These are phyloP conservation scores for Cladosporium sp. DNA, from an alignment of 2,329 filamentous ascomycete genomes.

Conservation along the genomic window DNA sequence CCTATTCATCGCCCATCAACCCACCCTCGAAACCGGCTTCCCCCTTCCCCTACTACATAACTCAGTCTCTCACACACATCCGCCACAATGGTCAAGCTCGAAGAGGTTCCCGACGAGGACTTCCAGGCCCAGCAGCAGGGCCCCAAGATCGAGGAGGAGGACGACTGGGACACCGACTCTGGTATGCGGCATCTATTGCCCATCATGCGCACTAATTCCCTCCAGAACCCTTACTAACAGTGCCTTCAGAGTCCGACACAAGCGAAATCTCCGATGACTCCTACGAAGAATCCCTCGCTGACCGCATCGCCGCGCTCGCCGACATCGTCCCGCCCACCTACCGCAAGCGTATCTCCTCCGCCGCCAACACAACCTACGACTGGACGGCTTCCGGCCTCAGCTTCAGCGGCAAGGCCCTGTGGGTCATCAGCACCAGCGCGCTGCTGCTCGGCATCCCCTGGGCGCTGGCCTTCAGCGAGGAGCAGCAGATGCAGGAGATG, in stretches of 20 bases:
- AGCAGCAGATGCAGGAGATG: slow-evolving; percentile 95
- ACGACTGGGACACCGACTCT: slow-evolving; percentile 85
- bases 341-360: slow-evolving; percentile 36
- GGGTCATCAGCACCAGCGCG: slow-evolving; percentile 84
- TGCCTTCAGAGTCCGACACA: slow-evolving; percentile 55
- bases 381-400: slow-evolving; percentile 56
- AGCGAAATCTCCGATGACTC: slow-evolving; percentile 58
- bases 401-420: slow-evolving; percentile 80
- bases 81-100: slow-evolving; percentile 82
- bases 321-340: slow-evolving; percentile 41
- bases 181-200: slow-evolving; percentile 50
- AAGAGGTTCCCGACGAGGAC: slow-evolving; percentile 94
- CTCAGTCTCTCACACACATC: neutral
- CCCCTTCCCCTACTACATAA: neutral
- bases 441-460: slow-evolving; percentile 89
- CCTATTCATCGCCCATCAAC: neutral
- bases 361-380: slow-evolving; percentile 45
- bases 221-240: neutral
- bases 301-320: slow-evolving; percentile 38
- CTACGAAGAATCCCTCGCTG: slow-evolving; percentile 38
- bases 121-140: slow-evolving; percentile 69
- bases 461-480: slow-evolving; percentile 86
- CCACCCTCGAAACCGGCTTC: neutral
- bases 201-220: neutral
- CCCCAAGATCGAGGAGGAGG: slow-evolving; percentile 56